A percentile compares a stretch with the other conserved stretches of the same genome.
These are phyloP conservation scores for Podochytrium sp. DNA, from an alignment of 192 early-diverging fungal genomes.

Conservation along the genomic window DNA sequence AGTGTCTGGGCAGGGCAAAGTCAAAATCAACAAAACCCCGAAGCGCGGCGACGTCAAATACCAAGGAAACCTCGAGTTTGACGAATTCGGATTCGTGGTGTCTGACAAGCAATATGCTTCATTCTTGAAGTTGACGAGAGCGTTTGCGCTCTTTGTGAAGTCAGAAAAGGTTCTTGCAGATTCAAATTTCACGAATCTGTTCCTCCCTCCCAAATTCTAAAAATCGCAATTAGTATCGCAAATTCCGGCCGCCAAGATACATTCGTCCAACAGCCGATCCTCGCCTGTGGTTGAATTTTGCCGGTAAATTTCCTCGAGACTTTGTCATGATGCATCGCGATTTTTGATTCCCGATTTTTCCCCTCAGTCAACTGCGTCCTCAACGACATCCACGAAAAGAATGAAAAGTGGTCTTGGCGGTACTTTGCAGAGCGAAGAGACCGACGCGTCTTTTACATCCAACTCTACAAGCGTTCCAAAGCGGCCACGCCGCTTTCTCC, in stretches of 20 bases:
- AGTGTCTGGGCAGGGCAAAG: conserved; percentile 85
- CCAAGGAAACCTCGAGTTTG: conserved; percentile 77
- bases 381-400: conserved; percentile 85
- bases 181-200: no score
- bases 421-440: conserved; percentile 81
- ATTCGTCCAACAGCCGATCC: conserved; percentile 85
- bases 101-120: conserved; percentile 90
- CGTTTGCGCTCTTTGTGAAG: conserved; percentile 81
- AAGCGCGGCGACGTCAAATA: conserved; percentile 61
- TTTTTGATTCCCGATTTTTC: neutral
- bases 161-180: conserved; percentile 63
- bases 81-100: conserved; percentile 88
- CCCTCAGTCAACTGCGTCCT: conserved; percentile 67
- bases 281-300: conserved; percentile 74
- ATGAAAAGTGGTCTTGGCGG: conserved; percentile 83
- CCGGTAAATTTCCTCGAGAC: conserved; percentile 32
- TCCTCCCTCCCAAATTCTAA: neutral
- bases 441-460: conserved; percentile 76
- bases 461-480: conserved; percentile 70
- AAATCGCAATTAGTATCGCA: conserved; percentile 66
- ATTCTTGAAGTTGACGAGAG: conserved; percentile 74
- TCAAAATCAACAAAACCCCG: conserved; percentile 74
- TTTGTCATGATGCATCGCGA: neutral
- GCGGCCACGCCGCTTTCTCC: conserved; percentile 39
- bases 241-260: conserved; percentile 80